Percentiles rank a stretch among this genome's conserved stretches.
Conservation (phyloP, 768 basidiomycete genomes). For the Chlorophyllum brunneum region DNA sequence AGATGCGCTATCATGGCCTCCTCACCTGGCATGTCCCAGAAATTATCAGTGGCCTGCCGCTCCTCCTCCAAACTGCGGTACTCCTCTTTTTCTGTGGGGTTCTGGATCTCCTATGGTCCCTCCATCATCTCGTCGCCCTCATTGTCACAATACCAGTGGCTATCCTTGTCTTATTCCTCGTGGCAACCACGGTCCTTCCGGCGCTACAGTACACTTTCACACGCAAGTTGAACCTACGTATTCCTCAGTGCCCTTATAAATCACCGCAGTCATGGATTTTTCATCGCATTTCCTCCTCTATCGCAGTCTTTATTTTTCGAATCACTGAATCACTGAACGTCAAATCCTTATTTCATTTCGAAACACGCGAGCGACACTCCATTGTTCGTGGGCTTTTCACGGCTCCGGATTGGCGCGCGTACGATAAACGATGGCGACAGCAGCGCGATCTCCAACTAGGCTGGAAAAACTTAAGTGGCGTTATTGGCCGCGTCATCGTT, state of each 20-base stretch:
- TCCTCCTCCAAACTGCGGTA: constrained; percentile 25
- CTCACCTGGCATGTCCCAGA: constrained; percentile 23
- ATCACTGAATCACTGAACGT: neutral
- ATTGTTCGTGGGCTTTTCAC: neutral
- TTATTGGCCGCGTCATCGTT: constrained; percentile 1
- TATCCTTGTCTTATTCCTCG: constrained; percentile 15
- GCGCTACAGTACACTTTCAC: constrained; percentile 15
- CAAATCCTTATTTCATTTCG: constrained; percentile 1
- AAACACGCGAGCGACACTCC: constrained; percentile 1
- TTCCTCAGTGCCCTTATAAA: constrained; percentile 24
- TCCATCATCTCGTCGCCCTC: constrained; percentile 18
- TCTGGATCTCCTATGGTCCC: constrained; percentile 23
- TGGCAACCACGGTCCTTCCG: constrained; percentile 22
- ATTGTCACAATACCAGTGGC: constrained; percentile 19
- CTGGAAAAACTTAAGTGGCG: neutral
- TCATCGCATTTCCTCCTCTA: constrained; percentile 9
- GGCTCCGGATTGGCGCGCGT: neutral
- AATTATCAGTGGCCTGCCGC: constrained; percentile 23
- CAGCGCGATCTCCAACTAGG: constrained; percentile 1
- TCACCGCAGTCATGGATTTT: constrained; percentile 26
- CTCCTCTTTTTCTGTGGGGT: constrained; percentile 26
- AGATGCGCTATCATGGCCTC: constrained; percentile 25
- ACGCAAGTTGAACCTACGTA: neutral
- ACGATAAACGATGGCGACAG: constrained; percentile 4
- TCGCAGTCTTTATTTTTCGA: neutral